Conservation (phyloP, 2,329 filamentous ascomycete species). For the Geoglossum cookeanum region DNA sequence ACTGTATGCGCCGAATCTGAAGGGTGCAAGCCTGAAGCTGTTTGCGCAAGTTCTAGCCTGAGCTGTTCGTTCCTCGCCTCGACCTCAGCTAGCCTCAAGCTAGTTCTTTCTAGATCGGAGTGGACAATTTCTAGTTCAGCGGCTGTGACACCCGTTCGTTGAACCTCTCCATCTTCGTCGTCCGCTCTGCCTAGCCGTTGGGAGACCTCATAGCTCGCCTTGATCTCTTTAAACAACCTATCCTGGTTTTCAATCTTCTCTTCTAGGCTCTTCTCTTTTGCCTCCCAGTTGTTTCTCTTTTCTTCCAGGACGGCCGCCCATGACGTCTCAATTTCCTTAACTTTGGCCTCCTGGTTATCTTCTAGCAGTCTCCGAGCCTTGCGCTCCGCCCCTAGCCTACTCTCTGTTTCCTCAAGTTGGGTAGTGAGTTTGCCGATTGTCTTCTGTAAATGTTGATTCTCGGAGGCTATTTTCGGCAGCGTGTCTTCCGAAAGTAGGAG, state of each 20-base stretch:
- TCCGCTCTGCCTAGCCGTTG: conserved; percentile 66
- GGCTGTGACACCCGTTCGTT: conserved; percentile 46
- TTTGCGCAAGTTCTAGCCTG: conserved; percentile 74
- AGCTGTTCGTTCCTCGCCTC: conserved; percentile 90
- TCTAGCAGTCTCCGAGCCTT: conserved; percentile 56
- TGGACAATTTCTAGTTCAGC: conserved; percentile 89
- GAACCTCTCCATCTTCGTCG: conserved; percentile 34
- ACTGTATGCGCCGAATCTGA: conserved; percentile 40
- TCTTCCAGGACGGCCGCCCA: conserved; percentile 83
- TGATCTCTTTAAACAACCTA: conserved; percentile 76
- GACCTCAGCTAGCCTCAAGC: conserved; percentile 67
- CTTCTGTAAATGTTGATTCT: conserved; percentile 73
- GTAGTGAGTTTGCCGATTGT: conserved; percentile 55
- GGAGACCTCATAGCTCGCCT: conserved; percentile 91
- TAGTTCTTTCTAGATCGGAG: conserved; percentile 80
- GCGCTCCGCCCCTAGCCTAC: conserved; percentile 60
- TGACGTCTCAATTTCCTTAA: conserved; percentile 76
- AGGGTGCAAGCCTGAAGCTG: conserved; percentile 49
- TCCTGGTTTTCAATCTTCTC: conserved; percentile 94
- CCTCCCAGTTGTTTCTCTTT: conserved; percentile 90
- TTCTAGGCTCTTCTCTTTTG: conserved; percentile 77
- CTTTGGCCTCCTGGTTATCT: conserved; percentile 53
- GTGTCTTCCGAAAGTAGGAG: conserved; percentile 85
- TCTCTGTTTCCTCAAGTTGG: conserved; percentile 70
- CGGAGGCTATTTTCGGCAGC: conserved; percentile 68